Base-by-base conservation (phyloP, 345 rosid genomes). In the Gynandropsis gynandra region DNA sequence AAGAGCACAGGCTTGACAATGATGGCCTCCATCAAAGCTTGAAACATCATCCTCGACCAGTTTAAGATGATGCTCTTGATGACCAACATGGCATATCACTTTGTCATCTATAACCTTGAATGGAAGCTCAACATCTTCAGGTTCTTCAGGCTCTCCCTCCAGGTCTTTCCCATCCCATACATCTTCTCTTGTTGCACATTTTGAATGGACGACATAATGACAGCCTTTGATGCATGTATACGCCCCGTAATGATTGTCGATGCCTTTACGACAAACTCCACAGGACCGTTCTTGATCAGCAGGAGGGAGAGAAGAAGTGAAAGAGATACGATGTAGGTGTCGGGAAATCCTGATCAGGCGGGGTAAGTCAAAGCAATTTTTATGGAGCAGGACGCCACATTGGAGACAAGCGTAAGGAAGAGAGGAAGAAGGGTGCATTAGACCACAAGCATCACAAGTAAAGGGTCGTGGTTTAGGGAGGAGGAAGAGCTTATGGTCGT, bases 391-490 rank as follows among this genome's bases (percentile, higher is more conserved):
- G 38, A 46, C 36, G 15, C 3, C 17, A 24, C 62, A 57, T 4
- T 47, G 1, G 11, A 45, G 37, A 37, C 62, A 47, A 16, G 24
- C 27, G 21, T 36, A 46, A 35, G 46, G 65, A 15, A 57, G 43
- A 11, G 15, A 8, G 14, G 51, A 7, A 12, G 58, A 38, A 14
- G 0, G 37, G 0, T 45, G 43, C 16, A 5, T 24, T 24, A 24
- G 29, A 24, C 65, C 65, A 51, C 58, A 61, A 21, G 58, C 58
- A 52, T 45, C 46, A 46, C 66, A 54, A 46, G 49, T 47, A 7
- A 62, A 54, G 1, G 8, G 4, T 0, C 54, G 3, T 4, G 6
- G 9, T 8, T 59, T 62, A 29, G 55, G 61, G 40, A 54, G 1
- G 8, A 50, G 65, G 8, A 11, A 13, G 12, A 60, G 51, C n/a